phyloP scores from a whole-genome alignment of 768 basidiomycete genomes.

The Cyclocybe cylindracea region DNA sequence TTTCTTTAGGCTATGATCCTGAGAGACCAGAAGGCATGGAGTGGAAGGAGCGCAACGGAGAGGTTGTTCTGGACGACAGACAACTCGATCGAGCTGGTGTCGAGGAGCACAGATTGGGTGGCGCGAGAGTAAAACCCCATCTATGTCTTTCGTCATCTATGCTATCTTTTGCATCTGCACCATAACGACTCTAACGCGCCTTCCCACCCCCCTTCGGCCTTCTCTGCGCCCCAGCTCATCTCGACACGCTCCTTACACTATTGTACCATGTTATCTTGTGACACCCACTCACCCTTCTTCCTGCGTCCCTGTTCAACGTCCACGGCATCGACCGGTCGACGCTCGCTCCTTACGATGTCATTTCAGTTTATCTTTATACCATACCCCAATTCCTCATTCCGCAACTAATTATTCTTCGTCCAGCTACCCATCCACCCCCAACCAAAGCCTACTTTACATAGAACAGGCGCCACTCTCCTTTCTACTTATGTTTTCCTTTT shows the following conservation, averaged over 20 bases:
- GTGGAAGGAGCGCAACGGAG: slow-evolving; percentile 86
- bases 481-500: slow-evolving; percentile 7
- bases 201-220: neutral
- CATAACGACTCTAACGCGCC: slow-evolving; percentile 15
- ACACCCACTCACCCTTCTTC: slow-evolving; percentile 6
- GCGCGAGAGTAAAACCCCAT: slow-evolving; percentile 54
- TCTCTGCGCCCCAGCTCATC: slow-evolving; percentile 3
- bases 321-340: no score
- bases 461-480: slow-evolving; percentile 3
- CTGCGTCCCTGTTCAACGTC: neutral
- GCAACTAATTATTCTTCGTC: neutral
- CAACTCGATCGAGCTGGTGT: slow-evolving; percentile 83
- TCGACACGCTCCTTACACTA: slow-evolving; percentile 1
- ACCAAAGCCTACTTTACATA: neutral
- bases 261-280: slow-evolving; percentile 5
- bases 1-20: slow-evolving; percentile 85
- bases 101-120: slow-evolving; percentile 86
- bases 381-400: neutral
- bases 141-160: slow-evolving; percentile 3
- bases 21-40: slow-evolving; percentile 96
- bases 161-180: neutral
- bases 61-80: slow-evolving; percentile 92
- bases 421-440: neutral
- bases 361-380: no score
- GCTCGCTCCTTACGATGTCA: no score